Percentiles rank a stretch among this genome's conserved stretches.
Evolutionary conservation across 2,329 filamentous ascomycete species (phyloP).

Genomic region (Xylariaceae sp.): DNA sequence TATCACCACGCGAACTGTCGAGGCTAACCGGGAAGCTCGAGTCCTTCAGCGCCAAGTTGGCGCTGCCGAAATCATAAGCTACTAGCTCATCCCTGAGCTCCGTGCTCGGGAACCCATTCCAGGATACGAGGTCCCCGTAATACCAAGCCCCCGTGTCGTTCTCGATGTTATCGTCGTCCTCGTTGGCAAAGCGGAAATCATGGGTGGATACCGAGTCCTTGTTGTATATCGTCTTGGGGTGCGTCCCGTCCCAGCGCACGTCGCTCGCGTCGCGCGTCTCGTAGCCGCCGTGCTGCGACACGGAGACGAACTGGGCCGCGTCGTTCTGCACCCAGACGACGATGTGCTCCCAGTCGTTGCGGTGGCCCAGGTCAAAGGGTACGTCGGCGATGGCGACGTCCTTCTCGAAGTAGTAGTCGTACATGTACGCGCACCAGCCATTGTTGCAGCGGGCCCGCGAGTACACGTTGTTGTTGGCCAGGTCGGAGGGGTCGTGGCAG

Average conservation of each 20-base stretch:
- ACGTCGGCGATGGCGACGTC: slow-evolving; percentile 30
- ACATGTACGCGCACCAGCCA: slow-evolving; percentile 40
- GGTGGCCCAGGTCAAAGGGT: slow-evolving; percentile 30
- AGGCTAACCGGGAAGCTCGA: slow-evolving; percentile 17
- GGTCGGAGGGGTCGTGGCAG: slow-evolving; percentile 31
- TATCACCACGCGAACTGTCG: slow-evolving; percentile 34
- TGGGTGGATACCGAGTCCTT: slow-evolving; percentile 27
- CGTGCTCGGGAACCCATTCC: slow-evolving; percentile 23
- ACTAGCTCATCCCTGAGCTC: slow-evolving; percentile 21
- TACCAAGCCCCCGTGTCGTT: slow-evolving; percentile 26
- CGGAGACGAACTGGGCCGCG: slow-evolving; percentile 19
- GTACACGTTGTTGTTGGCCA: slow-evolving; percentile 38
- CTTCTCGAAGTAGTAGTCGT: slow-evolving; percentile 45
- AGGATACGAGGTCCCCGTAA: slow-evolving; percentile 23
- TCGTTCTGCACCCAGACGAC: slow-evolving; percentile 24
- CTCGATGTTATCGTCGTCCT: slow-evolving; percentile 25
- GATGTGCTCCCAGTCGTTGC: slow-evolving; percentile 33
- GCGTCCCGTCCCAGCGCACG: slow-evolving; percentile 26
- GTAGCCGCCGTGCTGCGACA: slow-evolving; percentile 26
- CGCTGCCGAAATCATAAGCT: slow-evolving; percentile 23
- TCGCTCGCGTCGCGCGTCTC: slow-evolving; percentile 19
- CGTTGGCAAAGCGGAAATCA: slow-evolving; percentile 25
- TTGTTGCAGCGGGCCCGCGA: slow-evolving; percentile 38
- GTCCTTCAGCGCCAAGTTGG: slow-evolving; percentile 23
- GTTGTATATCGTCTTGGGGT: slow-evolving; percentile 28